Evolutionary conservation across 768 basidiomycete genomes (phyloP).

Genomic region (Suillus luteus): DNA sequence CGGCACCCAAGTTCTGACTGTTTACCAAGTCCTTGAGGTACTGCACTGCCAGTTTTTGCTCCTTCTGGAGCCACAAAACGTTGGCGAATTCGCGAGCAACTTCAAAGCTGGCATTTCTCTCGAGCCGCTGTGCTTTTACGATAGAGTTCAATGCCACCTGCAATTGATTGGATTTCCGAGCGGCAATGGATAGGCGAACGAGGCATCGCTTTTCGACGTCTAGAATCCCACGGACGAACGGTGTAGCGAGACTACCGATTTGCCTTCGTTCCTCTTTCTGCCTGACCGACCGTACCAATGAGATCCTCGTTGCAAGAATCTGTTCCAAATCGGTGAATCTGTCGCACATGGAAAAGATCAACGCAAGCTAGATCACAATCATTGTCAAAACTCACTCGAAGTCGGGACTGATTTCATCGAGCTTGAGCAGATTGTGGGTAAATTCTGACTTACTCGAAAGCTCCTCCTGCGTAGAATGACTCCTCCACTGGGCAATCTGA

Average conservation of each 20-base stretch:
- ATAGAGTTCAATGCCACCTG: constrained; percentile 90
- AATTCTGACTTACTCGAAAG: constrained; percentile 38
- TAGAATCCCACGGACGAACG: constrained; percentile 50
- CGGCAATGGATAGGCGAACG: constrained; percentile 67
- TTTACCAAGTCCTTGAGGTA: constrained; percentile 50
- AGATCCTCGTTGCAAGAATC: constrained; percentile 78
- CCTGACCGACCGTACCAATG: constrained; percentile 72
- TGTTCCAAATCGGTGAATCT: constrained; percentile 79
- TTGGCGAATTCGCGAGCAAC: constrained; percentile 83
- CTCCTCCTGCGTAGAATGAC: constrained; percentile 27
- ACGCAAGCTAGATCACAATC: background rate
- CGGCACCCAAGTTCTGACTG: constrained; percentile 18
- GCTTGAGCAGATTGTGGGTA: constrained; percentile 40
- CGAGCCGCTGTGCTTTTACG: constrained; percentile 69
- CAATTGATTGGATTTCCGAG: constrained; percentile 63
- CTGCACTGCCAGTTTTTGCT: constrained; percentile 81
- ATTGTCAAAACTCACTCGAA: constrained; percentile 61
- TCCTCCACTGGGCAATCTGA: constrained; percentile 72
- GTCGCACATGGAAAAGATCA: background rate
- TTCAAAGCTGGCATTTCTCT: constrained; percentile 44
- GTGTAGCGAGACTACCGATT: constrained; percentile 69
- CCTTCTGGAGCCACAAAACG: constrained; percentile 87
- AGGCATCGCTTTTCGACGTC: constrained; percentile 72
- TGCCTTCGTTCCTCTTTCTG: constrained; percentile 73
- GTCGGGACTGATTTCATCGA: constrained; percentile 49